Evolutionary conservation across 1,139 yeast species (phyloP), one percentile per base, ranked within the genome.

Genomic region (Pichia sp.): DNA sequence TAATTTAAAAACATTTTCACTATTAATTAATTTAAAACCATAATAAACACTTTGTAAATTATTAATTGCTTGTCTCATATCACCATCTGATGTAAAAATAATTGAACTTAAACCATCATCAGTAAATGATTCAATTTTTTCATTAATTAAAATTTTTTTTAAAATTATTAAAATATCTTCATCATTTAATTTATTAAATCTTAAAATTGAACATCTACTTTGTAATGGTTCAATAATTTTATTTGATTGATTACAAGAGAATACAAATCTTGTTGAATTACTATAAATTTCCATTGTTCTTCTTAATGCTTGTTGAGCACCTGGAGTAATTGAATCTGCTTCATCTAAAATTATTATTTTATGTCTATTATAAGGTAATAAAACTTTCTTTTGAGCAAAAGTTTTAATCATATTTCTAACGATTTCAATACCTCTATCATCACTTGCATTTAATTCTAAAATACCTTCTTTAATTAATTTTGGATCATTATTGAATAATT

Each of bases 291-390:
- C 99, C 98, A 92, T 92, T 1, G 97, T 92, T 61, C 99, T 77
- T 66, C 98, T 76, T 56, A 92, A 70, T 0, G 99, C 99, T 61
- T 90, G 96, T 64, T 92, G 99, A 0, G 98, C 98, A 40, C 96
- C 97, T 0, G 97, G 90, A 0, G 98, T 92, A 90, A 92, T 87
- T n/a, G 95, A 85, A 62, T 92, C 97, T 0, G 97, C 97, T 64
- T 90, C 97, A 64, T 90, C 97, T 51, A 90, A 68, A 45, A 90
- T 89, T 52, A 92, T 76, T 49, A 92, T 86, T 71, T 92, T 92
- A 60, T 92, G 97, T 56, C 80, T 77, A 51, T 78, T 96, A 46
- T 69, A 76, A 54, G 74, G 95, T 60, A 76, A 73, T 59, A 69
- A 86, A 48, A 74, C 92, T 61, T 87, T 90, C 56, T 92, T 90